Conservation (phyloP, 805 yeast species). For the Metschnikowia dekortorum region DNA sequence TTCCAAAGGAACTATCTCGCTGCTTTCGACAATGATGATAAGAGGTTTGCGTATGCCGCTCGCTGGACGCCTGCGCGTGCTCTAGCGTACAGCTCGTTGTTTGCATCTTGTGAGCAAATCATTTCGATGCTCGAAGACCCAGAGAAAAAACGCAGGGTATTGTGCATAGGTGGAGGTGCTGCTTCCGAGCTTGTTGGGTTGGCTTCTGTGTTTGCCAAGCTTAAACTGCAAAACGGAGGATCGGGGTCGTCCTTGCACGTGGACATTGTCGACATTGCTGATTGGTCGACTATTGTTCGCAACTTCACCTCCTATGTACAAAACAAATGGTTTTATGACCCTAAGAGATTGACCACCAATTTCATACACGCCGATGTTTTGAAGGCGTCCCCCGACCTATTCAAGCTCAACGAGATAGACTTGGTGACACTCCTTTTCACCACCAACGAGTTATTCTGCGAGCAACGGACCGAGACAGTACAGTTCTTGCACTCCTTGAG, state of each 20-base stretch:
- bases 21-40: constrained; percentile 63
- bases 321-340: constrained; percentile 49
- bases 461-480: constrained; percentile 58
- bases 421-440: constrained; percentile 76
- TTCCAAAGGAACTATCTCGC: constrained; percentile 64
- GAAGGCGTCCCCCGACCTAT: constrained; percentile 11
- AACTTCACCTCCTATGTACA: constrained; percentile 43
- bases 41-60: constrained; percentile 71
- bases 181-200: constrained; percentile 73
- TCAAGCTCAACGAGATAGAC: constrained; percentile 25
- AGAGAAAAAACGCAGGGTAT: constrained; percentile 31
- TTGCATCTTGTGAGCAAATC: constrained; percentile 47
- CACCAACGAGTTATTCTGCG: constrained; percentile 79
- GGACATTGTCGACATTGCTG: constrained; percentile 69
- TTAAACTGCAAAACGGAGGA: constrained; percentile 32
- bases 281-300: constrained; percentile 59
- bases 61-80: constrained; percentile 88
- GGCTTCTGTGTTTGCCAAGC: constrained; percentile 50
- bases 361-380: constrained; percentile 33
- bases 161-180: constrained; percentile 88
- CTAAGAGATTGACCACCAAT: constrained; percentile 23
- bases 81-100: constrained; percentile 65
- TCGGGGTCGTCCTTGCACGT: constrained; percentile 38
- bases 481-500: constrained; percentile 37
- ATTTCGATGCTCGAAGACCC: constrained; percentile 32